Percentiles rank a stretch among this genome's conserved stretches.
phyloP scores from a whole-genome alignment of 2,329 filamentous ascomycete species.

The Arthrobotrys musiformis region DNA sequence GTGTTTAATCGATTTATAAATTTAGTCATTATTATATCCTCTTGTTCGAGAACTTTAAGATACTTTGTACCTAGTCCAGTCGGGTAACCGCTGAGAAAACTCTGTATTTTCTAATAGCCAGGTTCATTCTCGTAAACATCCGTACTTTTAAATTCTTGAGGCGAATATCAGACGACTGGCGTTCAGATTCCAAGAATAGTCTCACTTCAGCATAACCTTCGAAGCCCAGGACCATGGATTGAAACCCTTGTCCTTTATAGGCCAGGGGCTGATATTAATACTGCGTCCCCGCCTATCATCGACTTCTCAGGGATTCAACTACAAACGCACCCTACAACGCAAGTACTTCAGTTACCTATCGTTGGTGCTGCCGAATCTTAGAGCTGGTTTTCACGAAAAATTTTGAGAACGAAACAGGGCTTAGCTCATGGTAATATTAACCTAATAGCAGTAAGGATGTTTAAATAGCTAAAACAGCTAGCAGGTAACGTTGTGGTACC shows the following conservation, averaged over 20 bases:
- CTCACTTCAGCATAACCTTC: background rate
- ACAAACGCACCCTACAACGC: conserved; percentile 9
- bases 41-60: too few relatives aligned
- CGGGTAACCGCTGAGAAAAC: too few relatives aligned
- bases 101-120: too few relatives aligned
- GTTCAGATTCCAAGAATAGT: background rate
- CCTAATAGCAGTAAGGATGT: background rate
- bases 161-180: background rate
- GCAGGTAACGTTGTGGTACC: background rate
- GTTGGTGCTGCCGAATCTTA: background rate
- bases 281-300: conserved; percentile 15
- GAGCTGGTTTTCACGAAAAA: background rate
- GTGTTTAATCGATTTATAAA: too few relatives aligned
- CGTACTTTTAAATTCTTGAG: too few relatives aligned
- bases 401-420: background rate
- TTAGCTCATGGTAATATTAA: background rate
- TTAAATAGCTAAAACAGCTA: background rate
- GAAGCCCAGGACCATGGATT: background rate
- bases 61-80: too few relatives aligned
- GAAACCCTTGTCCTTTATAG: conserved; percentile 7
- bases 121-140: too few relatives aligned
- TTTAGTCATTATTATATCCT: too few relatives aligned
- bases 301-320: conserved; percentile 1
- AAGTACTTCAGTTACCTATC: background rate
- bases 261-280: background rate